Base-by-base conservation (phyloP, 257 asterid genomes). In the Lithospermum erythrorhizon region DNA sequence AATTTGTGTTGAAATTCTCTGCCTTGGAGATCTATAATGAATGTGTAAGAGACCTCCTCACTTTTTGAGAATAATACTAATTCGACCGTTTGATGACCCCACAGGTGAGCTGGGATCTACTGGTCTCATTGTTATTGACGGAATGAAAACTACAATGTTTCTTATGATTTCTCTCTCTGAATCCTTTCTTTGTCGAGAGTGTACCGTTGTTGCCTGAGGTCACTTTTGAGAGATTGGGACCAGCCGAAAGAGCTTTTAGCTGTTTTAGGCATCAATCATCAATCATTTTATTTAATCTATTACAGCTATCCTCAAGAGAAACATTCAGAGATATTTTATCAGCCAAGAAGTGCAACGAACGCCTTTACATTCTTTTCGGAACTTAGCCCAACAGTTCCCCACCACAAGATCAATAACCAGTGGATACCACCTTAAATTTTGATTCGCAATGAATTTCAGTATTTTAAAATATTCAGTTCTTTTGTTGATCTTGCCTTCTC, bases 1-100 rank as follows among this genome's bases (percentile, higher is more conserved):
- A 48, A 32, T 64, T 64, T 32, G 54, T 64, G 20, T 64, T 64
- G 68, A 64, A 55, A 22, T 64, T 64, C 20, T 32, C 68, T 64
- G 68, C 68, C 29, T 19, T 64, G 21, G 68, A 64, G 45, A 64
- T 64, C 37, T 64, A 64, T 41, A 64, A 64, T 55, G 68, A 64
- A 64, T 27, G 37, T 22, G 68, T 64, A 41, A 21, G 68, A 13
- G 68, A 64, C 53, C 61, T 64, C 37, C 68, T 64, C 35, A 64
- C 61, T 61, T 24, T n/a, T 61, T 27, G 68, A 64, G 20, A 64
- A 32, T 54, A 64, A 32, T 54, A 21, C 68, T 30, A 20, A 61
- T 21, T 32, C 55, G 68, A 48, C 21, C 54, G 22, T 61, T 64
- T 16, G 68, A 64, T 32, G 68, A 64, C 56, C 68, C 68, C 20